These are phyloP conservation scores for Penicillium crustosum DNA, from an alignment of 2,329 filamentous ascomycete genomes.

Conservation along the genomic window DNA sequence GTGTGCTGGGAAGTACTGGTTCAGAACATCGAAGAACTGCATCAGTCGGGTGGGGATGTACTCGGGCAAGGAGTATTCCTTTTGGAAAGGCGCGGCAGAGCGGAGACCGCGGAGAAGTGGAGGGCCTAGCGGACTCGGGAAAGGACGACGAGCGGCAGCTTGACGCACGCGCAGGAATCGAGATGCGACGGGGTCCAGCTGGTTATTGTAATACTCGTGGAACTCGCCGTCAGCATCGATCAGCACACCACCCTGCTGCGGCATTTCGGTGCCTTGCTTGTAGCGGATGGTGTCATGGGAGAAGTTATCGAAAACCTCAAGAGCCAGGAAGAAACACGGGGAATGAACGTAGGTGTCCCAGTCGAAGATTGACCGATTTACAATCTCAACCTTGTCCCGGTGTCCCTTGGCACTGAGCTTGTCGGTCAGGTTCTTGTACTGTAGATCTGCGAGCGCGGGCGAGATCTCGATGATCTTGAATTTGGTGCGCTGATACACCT, in stretches of 20 bases:
- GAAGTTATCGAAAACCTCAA: conserved; percentile 99
- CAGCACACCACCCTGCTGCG: conserved; percentile 84
- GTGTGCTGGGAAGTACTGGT: conserved; percentile 85
- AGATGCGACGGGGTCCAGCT: conserved; percentile 76
- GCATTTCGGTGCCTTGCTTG: conserved; percentile 74
- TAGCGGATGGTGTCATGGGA: conserved; percentile 93
- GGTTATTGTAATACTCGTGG: conserved; percentile 84
- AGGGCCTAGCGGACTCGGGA: conserved; percentile 47
- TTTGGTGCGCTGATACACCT: conserved; percentile 89
- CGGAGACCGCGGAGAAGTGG: conserved; percentile 61
- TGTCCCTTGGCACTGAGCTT: conserved; percentile 72
- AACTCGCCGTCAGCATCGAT: conserved; percentile 85
- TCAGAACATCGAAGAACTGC: conserved; percentile 93
- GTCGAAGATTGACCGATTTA: conserved; percentile 93
- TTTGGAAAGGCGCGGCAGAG: conserved; percentile 65
- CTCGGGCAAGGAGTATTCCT: conserved; percentile 78
- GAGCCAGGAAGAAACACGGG: conserved; percentile 94
- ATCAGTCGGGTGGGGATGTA: conserved; percentile 93
- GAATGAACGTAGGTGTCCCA: conserved; percentile 86
- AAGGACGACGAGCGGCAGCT: conserved; percentile 58
- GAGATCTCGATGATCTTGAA: conserved; percentile 98
- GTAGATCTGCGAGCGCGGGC: conserved; percentile 72
- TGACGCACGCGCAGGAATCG: conserved; percentile 83
- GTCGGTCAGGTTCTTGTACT: conserved; percentile 67
- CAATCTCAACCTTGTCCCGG: conserved; percentile 81